Percentiles rank a stretch among this genome's conserved stretches.
phyloP scores from a whole-genome alignment of 352 stramenopile genomes.

The Phytopythium delawarense region DNA sequence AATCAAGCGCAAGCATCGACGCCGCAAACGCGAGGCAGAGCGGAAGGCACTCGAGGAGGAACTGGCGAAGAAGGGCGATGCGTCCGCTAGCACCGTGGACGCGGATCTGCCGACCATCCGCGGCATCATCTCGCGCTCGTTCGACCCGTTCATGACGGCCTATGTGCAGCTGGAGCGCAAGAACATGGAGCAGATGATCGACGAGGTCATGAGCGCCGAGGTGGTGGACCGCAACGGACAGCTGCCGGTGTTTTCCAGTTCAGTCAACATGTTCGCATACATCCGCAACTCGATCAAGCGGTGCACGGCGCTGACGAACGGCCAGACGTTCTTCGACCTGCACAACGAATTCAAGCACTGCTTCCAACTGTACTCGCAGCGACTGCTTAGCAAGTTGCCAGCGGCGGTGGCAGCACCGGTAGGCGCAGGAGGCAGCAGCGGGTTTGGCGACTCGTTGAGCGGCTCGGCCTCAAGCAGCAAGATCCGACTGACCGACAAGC shows the following conservation, averaged over 20 bases:
- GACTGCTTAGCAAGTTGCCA: conserved; percentile 72
- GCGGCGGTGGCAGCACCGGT: conserved; percentile 16
- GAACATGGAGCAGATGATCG: conserved; percentile 94
- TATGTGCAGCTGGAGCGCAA: conserved; percentile 96
- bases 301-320: conserved; percentile 95
- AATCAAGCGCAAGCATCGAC: conserved; percentile 70
- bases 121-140: conserved; percentile 90
- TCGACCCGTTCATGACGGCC: conserved; percentile 97
- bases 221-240: conserved; percentile 94
- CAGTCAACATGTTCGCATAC: conserved; percentile 98
- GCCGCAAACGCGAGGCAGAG: conserved; percentile 70
- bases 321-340: conserved; percentile 97
- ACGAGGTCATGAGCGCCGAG: conserved; percentile 88
- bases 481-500: conserved; percentile 79
- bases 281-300: conserved; percentile 98
- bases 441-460: conserved; percentile 20
- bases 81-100: conserved; percentile 28
- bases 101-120: conserved; percentile 62
- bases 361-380: conserved; percentile 71
- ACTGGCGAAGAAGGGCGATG: conserved; percentile 51
- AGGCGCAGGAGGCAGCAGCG: conserved; percentile 4
- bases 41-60: conserved; percentile 60
- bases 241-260: conserved; percentile 95
- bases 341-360: conserved; percentile 92
- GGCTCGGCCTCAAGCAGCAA: conserved; percentile 16